Conservation (phyloP, 2,329 filamentous ascomycete species). For the Ceratocystis colombiana region DNA sequence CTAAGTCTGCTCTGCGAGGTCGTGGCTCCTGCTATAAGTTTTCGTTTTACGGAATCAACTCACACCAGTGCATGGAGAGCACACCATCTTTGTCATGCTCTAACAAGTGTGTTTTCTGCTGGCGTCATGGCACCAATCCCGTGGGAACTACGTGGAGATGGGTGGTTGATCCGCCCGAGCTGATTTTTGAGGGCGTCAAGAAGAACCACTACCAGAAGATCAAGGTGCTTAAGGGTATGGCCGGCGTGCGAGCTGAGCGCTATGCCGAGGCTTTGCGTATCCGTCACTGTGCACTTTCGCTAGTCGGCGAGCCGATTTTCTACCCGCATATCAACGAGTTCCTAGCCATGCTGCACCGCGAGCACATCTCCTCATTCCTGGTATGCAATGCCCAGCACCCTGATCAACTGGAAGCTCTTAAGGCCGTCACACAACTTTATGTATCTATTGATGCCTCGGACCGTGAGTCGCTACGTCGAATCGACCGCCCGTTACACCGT, state of each 20-base stretch:
- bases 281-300: conserved; percentile 78
- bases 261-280: conserved; percentile 91
- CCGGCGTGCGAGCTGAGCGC: conserved; percentile 80
- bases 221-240: conserved; percentile 90
- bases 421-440: conserved; percentile 88
- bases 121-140: conserved; percentile 94
- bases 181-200: conserved; percentile 86
- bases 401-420: conserved; percentile 70
- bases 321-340: conserved; percentile 97
- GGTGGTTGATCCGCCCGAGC: conserved; percentile 80
- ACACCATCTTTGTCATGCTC: conserved; percentile 91
- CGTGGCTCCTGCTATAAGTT: conserved; percentile 96
- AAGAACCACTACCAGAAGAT: conserved; percentile 93
- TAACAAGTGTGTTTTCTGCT: conserved; percentile 98
- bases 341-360: conserved; percentile 66
- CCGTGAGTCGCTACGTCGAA: conserved; percentile 72
- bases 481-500: conserved; percentile 83
- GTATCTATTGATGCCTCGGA: conserved; percentile 94
- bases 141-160: conserved; percentile 96
- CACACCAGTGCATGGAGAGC: conserved; percentile 96
- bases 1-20: conserved; percentile 87
- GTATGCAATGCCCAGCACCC: conserved; percentile 97
- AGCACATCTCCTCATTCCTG: conserved; percentile 85
- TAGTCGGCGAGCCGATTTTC: conserved; percentile 97
- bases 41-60: conserved; percentile 93